A percentile compares a stretch with the other conserved stretches of the same genome.
These are phyloP conservation scores for Dactylonectria macrodidyma DNA, from an alignment of 2,329 filamentous ascomycete genomes.

Conservation along the genomic window DNA sequence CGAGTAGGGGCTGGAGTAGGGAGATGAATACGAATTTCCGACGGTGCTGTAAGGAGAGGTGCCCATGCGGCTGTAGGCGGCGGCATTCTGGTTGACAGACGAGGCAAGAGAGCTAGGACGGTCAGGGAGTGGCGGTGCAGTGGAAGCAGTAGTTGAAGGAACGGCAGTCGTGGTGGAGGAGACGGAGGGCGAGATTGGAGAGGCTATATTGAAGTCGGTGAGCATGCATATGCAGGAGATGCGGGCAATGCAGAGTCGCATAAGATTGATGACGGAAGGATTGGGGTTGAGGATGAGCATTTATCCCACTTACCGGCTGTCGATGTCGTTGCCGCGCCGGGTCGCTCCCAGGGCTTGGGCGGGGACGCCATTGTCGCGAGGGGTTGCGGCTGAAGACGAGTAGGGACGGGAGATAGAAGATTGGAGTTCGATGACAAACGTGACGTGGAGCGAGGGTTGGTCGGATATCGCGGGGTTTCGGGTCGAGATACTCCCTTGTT, in stretches of 20 bases:
- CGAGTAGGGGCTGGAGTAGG: slow-evolving; percentile 58
- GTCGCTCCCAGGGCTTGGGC: slow-evolving; percentile 97
- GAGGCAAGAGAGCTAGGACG: slow-evolving; percentile 84
- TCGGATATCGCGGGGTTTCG: neutral
- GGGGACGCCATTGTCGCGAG: slow-evolving; percentile 78
- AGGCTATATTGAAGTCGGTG: slow-evolving; percentile 44
- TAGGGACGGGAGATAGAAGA: slow-evolving; percentile 17
- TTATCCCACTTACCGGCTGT: slow-evolving; percentile 62
- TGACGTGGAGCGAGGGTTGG: slow-evolving; percentile 6
- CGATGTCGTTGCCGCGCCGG: slow-evolving; percentile 70
- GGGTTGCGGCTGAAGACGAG: slow-evolving; percentile 15
- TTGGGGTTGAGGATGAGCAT: slow-evolving; percentile 20
- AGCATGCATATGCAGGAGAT: slow-evolving; percentile 45
- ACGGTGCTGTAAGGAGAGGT: slow-evolving; percentile 65
- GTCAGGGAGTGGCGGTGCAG: slow-evolving; percentile 81
- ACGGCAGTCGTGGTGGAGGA: slow-evolving; percentile 59
- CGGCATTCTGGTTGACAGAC: slow-evolving; percentile 89
- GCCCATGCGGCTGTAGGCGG: slow-evolving; percentile 79
- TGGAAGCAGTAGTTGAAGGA: slow-evolving; percentile 54
- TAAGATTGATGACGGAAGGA: slow-evolving; percentile 10
- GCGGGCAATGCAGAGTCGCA: slow-evolving; percentile 24
- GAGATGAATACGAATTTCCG: slow-evolving; percentile 55
- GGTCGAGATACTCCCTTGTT: neutral
- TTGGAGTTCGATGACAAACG: slow-evolving; percentile 29
- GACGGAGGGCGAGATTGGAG: slow-evolving; percentile 60